A percentile compares a stretch with the other conserved stretches of the same genome.
Evolutionary conservation across 345 rosid genomes (phyloP).

Genomic region (Aquilaria yunnanensis): DNA sequence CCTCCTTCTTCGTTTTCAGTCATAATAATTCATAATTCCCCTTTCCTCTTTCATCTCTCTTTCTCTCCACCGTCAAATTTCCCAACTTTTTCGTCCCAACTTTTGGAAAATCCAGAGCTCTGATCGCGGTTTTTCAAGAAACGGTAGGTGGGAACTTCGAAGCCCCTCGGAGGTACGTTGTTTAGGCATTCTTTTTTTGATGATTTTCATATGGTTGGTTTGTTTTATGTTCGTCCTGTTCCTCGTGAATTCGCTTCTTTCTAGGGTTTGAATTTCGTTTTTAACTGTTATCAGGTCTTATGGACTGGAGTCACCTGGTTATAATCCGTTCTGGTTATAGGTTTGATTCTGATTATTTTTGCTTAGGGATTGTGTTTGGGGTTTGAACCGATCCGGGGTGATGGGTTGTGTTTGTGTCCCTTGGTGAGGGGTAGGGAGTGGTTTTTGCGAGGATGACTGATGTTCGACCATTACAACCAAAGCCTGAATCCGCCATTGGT

Average conservation of each 20-base stretch:
- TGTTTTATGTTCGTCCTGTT: not conserved
- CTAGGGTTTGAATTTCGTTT: slow-evolving; percentile 6
- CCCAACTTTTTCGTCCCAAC: too few species aligned
- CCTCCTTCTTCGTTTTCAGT: not conserved
- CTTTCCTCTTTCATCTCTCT: slow-evolving; percentile 7
- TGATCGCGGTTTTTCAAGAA: too few species aligned
- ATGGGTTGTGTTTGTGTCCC: slow-evolving; percentile 6
- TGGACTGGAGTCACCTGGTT: slow-evolving; percentile 15
- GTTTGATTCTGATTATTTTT: not conserved
- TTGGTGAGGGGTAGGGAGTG: slow-evolving; percentile 8
- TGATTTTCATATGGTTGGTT: not conserved
- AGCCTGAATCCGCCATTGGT: slow-evolving; percentile 59
- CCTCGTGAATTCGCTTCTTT: not conserved
- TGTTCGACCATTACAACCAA: slow-evolving; percentile 56
- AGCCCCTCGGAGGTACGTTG: too few species aligned
- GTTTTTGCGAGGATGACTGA: slow-evolving; percentile 54
- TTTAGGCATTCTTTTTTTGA: too few species aligned
- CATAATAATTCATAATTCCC: not conserved
- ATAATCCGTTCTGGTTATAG: slow-evolving; percentile 3
- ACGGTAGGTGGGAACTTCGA: too few species aligned
- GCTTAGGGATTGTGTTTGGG: not conserved
- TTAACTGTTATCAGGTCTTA: slow-evolving; percentile 21
- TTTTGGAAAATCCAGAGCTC: too few species aligned
- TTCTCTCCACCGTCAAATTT: slow-evolving; percentile 3
- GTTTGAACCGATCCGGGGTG: not conserved